Conservation (phyloP, 1,284 basidiomycete species). For the Naganishia liquefaciens region DNA sequence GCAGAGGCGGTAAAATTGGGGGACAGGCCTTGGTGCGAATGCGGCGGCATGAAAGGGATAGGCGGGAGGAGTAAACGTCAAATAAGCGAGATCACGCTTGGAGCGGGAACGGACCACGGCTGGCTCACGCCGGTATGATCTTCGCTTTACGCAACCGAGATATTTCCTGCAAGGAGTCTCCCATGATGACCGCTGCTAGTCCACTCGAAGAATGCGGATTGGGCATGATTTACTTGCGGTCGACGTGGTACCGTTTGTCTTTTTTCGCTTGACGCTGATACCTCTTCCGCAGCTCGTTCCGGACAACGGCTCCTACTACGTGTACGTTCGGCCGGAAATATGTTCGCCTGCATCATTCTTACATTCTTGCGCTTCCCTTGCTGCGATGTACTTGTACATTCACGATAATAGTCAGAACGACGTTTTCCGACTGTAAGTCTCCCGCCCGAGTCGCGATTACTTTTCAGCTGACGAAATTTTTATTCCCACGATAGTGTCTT, state of each 20-base stretch:
- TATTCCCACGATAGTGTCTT: slow-evolving; percentile 1
- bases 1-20: neutral
- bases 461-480: neutral
- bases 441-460: neutral
- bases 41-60: neutral
- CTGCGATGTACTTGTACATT: slow-evolving; percentile 10
- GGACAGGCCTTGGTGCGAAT: neutral
- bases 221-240: neutral
- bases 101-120: too few relatives aligned
- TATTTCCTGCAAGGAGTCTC: too few relatives aligned
- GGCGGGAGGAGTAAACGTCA: neutral
- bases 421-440: slow-evolving; percentile 73
- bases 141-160: neutral
- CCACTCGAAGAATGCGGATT: neutral
- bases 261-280: neutral
- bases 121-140: too few relatives aligned
- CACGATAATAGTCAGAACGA: slow-evolving; percentile 67
- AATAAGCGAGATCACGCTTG: neutral
- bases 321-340: neutral
- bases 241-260: neutral
- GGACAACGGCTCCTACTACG: slow-evolving; percentile 58
- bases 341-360: slow-evolving; percentile 66
- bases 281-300: slow-evolving; percentile 61
- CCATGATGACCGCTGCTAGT: too few relatives aligned
- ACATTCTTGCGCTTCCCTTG: slow-evolving; percentile 4